Conservation (phyloP, 139 green algal genomes). For the Asterochloris erici region DNA sequence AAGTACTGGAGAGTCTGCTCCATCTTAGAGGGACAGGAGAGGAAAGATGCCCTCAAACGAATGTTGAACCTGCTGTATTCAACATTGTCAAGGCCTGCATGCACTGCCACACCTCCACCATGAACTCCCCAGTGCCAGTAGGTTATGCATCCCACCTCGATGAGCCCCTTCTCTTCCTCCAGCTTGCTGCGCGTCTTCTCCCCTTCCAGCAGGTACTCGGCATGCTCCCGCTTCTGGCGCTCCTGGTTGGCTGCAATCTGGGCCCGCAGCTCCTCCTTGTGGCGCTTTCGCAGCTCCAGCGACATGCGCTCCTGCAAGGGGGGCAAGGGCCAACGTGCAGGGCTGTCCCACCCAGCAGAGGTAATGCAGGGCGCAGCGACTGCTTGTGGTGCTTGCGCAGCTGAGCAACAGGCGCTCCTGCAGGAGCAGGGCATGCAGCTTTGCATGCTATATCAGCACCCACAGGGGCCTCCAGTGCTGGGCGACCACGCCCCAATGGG, state of each 20-base stretch:
- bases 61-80: neutral
- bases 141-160: slow-evolving; percentile 6
- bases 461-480: too few relatives aligned
- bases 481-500: too few relatives aligned
- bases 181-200: slow-evolving; percentile 37
- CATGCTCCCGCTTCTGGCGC: slow-evolving; percentile 35
- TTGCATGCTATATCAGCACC: too few relatives aligned
- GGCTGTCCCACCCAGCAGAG: too few relatives aligned
- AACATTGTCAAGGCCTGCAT: neutral
- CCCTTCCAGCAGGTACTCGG: slow-evolving; percentile 64
- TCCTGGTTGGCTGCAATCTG: slow-evolving; percentile 71
- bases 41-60: neutral
- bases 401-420: too few relatives aligned
- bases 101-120: neutral
- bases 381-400: too few relatives aligned
- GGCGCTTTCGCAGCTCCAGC: slow-evolving; percentile 22
- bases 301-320: neutral
- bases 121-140: neutral
- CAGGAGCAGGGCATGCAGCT: too few relatives aligned
- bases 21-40: neutral
- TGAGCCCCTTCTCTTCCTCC: slow-evolving; percentile 40
- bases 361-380: too few relatives aligned
- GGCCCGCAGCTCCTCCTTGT: slow-evolving; percentile 71
- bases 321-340: too few relatives aligned
- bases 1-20: neutral